phyloP scores from a whole-genome alignment of 2,329 filamentous ascomycete species.

The Chaetothyriales sp. region DNA sequence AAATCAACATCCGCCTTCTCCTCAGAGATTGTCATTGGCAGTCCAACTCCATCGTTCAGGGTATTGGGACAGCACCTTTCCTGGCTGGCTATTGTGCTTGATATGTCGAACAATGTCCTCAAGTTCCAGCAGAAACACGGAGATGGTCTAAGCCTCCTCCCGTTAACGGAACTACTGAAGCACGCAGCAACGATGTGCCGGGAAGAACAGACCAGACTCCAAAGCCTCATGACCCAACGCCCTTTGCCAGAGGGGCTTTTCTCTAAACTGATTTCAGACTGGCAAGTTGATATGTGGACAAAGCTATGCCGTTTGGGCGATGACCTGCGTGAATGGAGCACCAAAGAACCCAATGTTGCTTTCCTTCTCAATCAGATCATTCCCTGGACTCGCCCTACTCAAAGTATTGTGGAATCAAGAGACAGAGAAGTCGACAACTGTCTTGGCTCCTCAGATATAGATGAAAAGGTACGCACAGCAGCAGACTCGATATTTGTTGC shows the following conservation, averaged over 20 bases:
- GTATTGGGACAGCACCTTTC: slow-evolving; percentile 15
- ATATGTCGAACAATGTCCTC: slow-evolving; percentile 37
- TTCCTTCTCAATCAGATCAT: slow-evolving; percentile 53
- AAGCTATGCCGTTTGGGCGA: slow-evolving; percentile 9
- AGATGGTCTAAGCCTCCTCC: slow-evolving; percentile 33
- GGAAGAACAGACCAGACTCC: neutral
- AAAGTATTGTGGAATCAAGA: neutral
- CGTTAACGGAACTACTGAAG: slow-evolving; percentile 37
- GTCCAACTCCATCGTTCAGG: slow-evolving; percentile 3
- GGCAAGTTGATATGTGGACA: slow-evolving; percentile 1
- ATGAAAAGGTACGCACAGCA: slow-evolving; percentile 45
- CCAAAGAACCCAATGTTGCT: slow-evolving; percentile 41
- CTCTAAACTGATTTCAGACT: neutral
- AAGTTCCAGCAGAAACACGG: slow-evolving; percentile 9
- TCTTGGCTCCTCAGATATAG: slow-evolving; percentile 27
- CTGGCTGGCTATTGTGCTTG: slow-evolving; percentile 59
- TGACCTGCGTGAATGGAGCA: slow-evolving; percentile 31
- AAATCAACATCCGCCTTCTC: neutral
- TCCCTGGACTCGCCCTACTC: slow-evolving; percentile 40
- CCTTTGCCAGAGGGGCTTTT: slow-evolving; percentile 37
- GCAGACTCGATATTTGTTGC: slow-evolving; percentile 65
- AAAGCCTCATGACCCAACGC: neutral
- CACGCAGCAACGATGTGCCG: slow-evolving; percentile 22
- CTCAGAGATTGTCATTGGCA: neutral
- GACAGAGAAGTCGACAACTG: slow-evolving; percentile 11